Percentiles rank a stretch among this genome's conserved stretches.
phyloP scores from a whole-genome alignment of 2,329 filamentous ascomycete species.

The Hymenoscyphus linearis region DNA sequence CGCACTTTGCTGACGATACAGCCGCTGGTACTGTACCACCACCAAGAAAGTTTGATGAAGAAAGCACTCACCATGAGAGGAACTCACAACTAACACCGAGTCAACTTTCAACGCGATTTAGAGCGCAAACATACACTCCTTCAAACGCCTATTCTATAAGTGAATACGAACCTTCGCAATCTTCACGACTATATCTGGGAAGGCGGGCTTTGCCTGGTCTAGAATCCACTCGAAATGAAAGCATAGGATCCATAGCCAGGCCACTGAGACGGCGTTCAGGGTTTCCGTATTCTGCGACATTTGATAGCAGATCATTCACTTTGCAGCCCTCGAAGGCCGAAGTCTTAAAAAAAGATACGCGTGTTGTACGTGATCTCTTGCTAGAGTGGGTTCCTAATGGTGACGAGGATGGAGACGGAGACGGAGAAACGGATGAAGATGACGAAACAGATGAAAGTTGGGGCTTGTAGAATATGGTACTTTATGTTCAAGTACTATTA shows the following conservation, averaged over 20 bases:
- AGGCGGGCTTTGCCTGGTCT: not conserved
- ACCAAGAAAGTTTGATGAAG: not conserved
- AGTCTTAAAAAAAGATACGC: not conserved
- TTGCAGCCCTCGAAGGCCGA: not conserved
- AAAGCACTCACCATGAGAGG: not conserved
- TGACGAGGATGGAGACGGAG: not conserved
- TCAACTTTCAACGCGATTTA: not conserved
- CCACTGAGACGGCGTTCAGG: not conserved
- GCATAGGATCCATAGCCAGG: not conserved
- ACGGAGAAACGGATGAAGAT: not conserved
- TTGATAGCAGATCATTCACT: constrained; percentile 5
- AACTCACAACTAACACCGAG: not conserved
- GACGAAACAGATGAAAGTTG: not conserved
- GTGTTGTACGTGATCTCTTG: constrained; percentile 2
- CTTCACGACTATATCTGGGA: not conserved
- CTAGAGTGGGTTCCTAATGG: not conserved
- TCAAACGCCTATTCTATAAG: not conserved
- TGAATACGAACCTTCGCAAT: not conserved
- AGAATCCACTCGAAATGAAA: not conserved
- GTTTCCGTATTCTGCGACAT: constrained; percentile 2
- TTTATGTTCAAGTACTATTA: no score
- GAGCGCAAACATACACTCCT: not conserved
- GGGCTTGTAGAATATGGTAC: not conserved
- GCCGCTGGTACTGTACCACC: not conserved
- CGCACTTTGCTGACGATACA: not conserved